Evolutionary conservation across 169 alveolate species (phyloP), one percentile per base, ranked within the genome.

Genomic region (Cryptosporidium bovis): DNA sequence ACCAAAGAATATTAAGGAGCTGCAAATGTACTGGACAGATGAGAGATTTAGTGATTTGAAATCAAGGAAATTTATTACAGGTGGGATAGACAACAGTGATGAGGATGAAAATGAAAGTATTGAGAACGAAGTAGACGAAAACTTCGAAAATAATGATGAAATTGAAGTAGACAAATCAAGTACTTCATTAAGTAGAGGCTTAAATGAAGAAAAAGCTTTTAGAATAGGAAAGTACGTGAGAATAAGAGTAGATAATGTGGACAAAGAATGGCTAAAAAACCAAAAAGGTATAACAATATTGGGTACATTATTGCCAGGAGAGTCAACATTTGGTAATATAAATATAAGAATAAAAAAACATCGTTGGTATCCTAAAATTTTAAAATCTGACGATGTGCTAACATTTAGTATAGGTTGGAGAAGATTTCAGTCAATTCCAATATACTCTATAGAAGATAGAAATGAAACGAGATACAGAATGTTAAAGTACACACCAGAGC

Each of bases 381-480:
- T 98, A 60, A 99, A 98, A 92, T 95, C 99, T 56, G 95, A 96
- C 82, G 99, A 99, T 84, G 99, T 99, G 4, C 90, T 99, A 44
- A 94, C 98, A 7, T 92, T 97, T 90, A 96, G 99, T 24, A 94
- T 98, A n/a, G 99, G 99, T 2, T 99, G 99, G 99, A 92, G 99
- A 51, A 95, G 99, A 64, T 99, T 97, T 91, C 99, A 99, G 91
- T 94, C 99, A n/a, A 84, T 98, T 18, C 99, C 99, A 5, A 84
- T 96, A 8, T 97, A 91, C 83, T 96, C 98, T 71, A 93, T 98
- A 51, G 98, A 97, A 87, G 99, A 98, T 90, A 92, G 98, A 65
- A 96, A 96, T 90, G 95, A 95, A 65, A 95, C 95, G 18, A 92
- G 95, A 60, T 82, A 91, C 62, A 83, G 97, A 55, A 69, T 82